Evolutionary conservation across 305 asterid genomes (phyloP), one percentile per base, ranked within the genome.

Genomic region (Fraxinus velutina): DNA sequence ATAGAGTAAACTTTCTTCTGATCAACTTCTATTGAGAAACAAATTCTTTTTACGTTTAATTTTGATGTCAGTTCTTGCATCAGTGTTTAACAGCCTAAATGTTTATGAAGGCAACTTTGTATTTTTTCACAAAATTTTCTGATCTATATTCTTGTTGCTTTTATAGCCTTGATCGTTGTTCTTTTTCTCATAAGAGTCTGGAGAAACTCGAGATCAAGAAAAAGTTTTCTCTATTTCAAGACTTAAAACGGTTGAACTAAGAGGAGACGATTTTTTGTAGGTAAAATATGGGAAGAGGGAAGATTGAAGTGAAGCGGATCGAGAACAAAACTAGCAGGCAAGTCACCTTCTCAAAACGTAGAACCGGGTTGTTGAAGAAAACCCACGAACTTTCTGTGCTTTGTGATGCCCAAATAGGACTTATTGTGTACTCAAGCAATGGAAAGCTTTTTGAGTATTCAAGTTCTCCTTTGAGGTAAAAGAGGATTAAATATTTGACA

Each of bases 361-460:
- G 94, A 68, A 80, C 91, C 0, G 97, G 98, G 0, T 83, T 94
- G 84, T 73, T 94, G 84, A 94, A 94, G 93, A 94, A 94, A 57
- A 91, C 97, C 0, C 97, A 92, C 21, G 97, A 94, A 85, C 97
- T 94, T 36, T 93, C 97, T 0, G 93, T 92, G 27, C 92, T 93
- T 13, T 94, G 97, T 77, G 98, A 94, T 91, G 98, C 95, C n/a
- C 97, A 94, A 73, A 90, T 92, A 32, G 98, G 93, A 0, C 92
- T 94, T 2, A 90, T 91, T 34, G 87, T 94, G 80, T 93, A 93
- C 89, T 94, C 97, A 4, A 90, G 78, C 86, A 91, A 84, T 84
- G 98, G 97, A 17, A 94, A 89, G 83, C 87, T 91, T 42, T 85
- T 87, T 79, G 90, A 94, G 80, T 93, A 92, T 84, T 88, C 86